Evolutionary conservation across 768 basidiomycete species (phyloP).

Genomic region (Rhizopogon sp.): DNA sequence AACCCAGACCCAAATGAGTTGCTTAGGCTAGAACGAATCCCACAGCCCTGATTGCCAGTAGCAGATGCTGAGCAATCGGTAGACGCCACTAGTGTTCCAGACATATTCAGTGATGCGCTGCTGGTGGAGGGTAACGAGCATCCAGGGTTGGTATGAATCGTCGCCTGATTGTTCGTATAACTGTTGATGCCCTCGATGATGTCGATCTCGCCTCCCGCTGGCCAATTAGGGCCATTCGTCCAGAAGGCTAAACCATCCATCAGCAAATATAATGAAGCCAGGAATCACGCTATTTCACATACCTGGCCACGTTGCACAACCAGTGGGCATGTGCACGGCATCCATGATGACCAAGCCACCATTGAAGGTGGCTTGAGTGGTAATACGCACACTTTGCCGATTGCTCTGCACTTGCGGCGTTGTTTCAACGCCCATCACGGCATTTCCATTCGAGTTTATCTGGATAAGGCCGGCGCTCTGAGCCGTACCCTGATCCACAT

Average conservation of each 20-base stretch:
- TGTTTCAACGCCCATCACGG: conserved; percentile 86
- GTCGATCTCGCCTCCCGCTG: conserved; percentile 67
- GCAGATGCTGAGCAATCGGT: conserved; percentile 67
- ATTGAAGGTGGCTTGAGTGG: conserved; percentile 52
- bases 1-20: conserved; percentile 83
- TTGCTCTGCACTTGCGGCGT: conserved; percentile 64
- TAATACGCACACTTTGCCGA: conserved; percentile 77
- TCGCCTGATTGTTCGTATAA: conserved; percentile 78
- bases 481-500: conserved; percentile 56
- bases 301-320: conserved; percentile 84
- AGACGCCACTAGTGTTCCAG: conserved; percentile 62
- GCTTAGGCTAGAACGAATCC: conserved; percentile 53
- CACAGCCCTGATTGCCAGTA: conserved; percentile 81
- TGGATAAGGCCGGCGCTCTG: conserved; percentile 55
- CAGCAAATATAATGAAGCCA: not conserved
- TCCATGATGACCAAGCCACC: conserved; percentile 77
- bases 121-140: conserved; percentile 55
- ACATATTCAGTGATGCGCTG: conserved; percentile 44
- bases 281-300: conserved; percentile 1
- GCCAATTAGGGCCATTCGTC: conserved; percentile 45
- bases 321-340: conserved; percentile 84
- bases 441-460: conserved; percentile 68
- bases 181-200: conserved; percentile 82
- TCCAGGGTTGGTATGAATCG: conserved; percentile 72
- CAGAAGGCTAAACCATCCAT: conserved; percentile 34